Evolutionary conservation across 2,329 filamentous ascomycete genomes (phyloP), one percentile per base, ranked within the genome.

Genomic region (Alternaria gaisen): DNA sequence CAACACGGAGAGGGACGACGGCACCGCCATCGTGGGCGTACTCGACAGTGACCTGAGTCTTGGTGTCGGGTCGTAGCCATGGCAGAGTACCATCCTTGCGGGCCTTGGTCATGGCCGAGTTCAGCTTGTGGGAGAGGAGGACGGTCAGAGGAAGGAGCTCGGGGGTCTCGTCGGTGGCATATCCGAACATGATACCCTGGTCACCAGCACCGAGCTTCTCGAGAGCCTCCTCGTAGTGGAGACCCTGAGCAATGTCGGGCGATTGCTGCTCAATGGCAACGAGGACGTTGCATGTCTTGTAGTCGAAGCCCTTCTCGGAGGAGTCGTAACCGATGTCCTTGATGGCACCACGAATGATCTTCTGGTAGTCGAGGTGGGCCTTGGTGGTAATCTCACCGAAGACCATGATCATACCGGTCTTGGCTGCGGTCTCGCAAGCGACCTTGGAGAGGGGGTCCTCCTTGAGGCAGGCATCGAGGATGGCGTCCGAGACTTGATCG

Each of bases 121-220:
- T 99, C 75, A 99, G 92, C 87, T 94, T 93, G 89, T 99, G 95
- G 78, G 95, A 91, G 79, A 98, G 89, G 77, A 94, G 88, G 73
- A 98, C 87, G 77, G 94, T 98, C 77, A 99, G 87, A 71, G 95
- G 95, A 80, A 98, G 92, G 74, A 97, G 88, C 86, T 99, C 95
- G 65, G 94, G 94, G 76, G 95, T 98, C 88, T 99, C 95, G 79
- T 99, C 95, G 77, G 95, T 97, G 82, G 95, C 95, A 88, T 99
- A 99, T 77, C 95, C 95, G 84, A 99, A 99, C 95, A 99, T 99
- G 87, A 99, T 97, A 87, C 95, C 95, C 87, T 99, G 95, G 84
- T 99, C 95, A 91, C 95, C 95, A 67, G 95, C 95, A 83, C 95
- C 95, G 70, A 99, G 90, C 85, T 97, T 90, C 89, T 99, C 95